Percentiles rank a stretch among this genome's conserved stretches.
phyloP scores from a whole-genome alignment of 768 basidiomycete species.

The Hygrophorus pudorinus region DNA sequence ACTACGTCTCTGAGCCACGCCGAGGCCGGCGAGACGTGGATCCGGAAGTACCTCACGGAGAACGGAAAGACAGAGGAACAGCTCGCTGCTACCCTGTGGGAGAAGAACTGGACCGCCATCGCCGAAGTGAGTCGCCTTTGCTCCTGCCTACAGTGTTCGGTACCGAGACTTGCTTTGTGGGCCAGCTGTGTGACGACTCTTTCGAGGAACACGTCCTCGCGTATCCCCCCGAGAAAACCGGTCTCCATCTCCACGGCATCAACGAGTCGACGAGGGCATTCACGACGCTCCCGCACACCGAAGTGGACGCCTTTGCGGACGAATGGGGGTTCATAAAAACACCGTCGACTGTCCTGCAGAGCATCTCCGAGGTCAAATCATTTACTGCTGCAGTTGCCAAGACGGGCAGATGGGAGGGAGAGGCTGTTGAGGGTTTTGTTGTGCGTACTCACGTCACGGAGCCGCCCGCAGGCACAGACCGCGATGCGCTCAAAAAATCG shows the following conservation, averaged over 20 bases:
- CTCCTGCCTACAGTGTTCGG: neutral
- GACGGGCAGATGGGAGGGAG: constrained; percentile 72
- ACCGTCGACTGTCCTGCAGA: constrained; percentile 40
- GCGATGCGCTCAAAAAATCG: constrained; percentile 25
- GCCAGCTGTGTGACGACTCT: constrained; percentile 88
- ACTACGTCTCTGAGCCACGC: constrained; percentile 55
- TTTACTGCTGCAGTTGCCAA: constrained; percentile 65
- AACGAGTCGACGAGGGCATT: constrained; percentile 64
- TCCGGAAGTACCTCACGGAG: constrained; percentile 51
- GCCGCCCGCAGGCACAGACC: constrained; percentile 31
- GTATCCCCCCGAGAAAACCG: constrained; percentile 73
- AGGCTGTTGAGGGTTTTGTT: constrained; percentile 89
- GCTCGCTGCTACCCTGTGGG: constrained; percentile 67
- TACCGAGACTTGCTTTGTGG: neutral
- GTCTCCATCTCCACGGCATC: constrained; percentile 88
- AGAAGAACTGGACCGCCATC: constrained; percentile 79
- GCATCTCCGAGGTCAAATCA: constrained; percentile 53
- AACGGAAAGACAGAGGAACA: constrained; percentile 62
- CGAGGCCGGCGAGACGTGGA: constrained; percentile 75
- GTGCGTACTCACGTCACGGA: constrained; percentile 63
- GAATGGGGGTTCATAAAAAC: constrained; percentile 93
- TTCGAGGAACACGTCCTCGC: constrained; percentile 95
- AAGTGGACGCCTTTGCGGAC: constrained; percentile 71
- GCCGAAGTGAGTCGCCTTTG: constrained; percentile 60
- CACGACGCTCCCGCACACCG: constrained; percentile 53